These are phyloP conservation scores for Syzygium jambos DNA, from an alignment of 345 rosid genomes.

Conservation along the genomic window DNA sequence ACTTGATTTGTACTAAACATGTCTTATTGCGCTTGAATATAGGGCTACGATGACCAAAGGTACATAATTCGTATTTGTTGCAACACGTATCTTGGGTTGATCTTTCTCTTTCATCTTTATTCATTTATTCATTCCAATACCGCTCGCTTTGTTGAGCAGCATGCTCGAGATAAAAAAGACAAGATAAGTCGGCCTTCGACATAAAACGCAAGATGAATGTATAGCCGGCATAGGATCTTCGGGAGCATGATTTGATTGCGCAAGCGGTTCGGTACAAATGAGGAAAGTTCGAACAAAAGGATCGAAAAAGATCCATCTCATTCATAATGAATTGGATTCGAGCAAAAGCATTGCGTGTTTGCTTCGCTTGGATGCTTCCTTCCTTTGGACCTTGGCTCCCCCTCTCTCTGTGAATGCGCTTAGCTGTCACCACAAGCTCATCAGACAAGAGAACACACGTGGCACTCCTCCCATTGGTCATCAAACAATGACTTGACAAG, in stretches of 20 bases:
- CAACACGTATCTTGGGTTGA: neutral
- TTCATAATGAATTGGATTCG: too few relatives aligned
- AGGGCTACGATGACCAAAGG: neutral
- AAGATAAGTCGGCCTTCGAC: too few relatives aligned
- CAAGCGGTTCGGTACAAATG: too few relatives aligned
- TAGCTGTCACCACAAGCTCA: conserved; percentile 34
- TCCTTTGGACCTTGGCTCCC: conserved; percentile 18
- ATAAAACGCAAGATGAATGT: neutral
- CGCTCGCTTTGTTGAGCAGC: too few relatives aligned
- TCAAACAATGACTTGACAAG: too few relatives aligned
- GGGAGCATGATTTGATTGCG: neutral
- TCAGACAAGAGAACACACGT: conserved; percentile 14
- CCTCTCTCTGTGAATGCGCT: conserved; percentile 8
- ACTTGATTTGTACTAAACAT: neutral
- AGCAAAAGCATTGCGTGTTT: neutral
- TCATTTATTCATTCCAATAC: neutral
- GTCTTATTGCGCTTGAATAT: neutral
- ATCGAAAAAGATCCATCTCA: too few relatives aligned
- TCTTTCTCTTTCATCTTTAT: neutral
- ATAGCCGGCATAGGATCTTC: neutral
- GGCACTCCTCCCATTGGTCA: conserved; percentile 11
- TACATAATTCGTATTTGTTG: neutral
- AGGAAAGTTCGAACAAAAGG: too few relatives aligned
- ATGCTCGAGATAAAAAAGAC: neutral
- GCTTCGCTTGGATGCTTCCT: conserved; percentile 2